Evolutionary conservation across 768 basidiomycete genomes (phyloP).

Genomic region (Cystoderma amianthinum): DNA sequence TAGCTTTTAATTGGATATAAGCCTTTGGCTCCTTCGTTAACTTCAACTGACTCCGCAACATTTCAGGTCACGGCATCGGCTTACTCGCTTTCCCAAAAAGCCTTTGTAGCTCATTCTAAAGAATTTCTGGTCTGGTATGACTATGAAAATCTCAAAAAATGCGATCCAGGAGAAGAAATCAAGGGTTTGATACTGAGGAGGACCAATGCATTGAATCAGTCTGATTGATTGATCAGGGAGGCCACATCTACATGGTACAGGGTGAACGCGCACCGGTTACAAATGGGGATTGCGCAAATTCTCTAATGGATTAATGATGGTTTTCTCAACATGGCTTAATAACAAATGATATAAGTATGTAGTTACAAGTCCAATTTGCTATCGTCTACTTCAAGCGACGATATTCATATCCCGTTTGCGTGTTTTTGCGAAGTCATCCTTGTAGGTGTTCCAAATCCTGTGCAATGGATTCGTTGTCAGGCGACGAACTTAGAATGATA

Average conservation of each 20-base stretch:
- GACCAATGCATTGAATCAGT: no score
- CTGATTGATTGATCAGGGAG: no score
- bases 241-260: conserved; percentile 29
- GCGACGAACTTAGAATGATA: not conserved
- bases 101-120: conserved; percentile 59
- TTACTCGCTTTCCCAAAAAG: conserved; percentile 58
- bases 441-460: conserved; percentile 96
- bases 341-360: not conserved
- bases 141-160: conserved; percentile 60
- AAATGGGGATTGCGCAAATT: not conserved
- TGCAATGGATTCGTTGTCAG: conserved; percentile 1
- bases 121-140: conserved; percentile 74
- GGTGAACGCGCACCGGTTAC: not conserved
- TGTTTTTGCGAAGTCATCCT: conserved; percentile 86
- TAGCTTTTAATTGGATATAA: no score
- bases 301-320: not conserved
- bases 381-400: conserved; percentile 44
- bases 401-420: conserved; percentile 73
- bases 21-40: conserved; percentile 3
- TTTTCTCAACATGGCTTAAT: not conserved
- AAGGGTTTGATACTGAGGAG: no score
- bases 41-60: conserved; percentile 20
- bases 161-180: conserved; percentile 56
- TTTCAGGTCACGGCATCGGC: conserved; percentile 48
- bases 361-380: not conserved